Evolutionary conservation across 2,329 filamentous ascomycete species (phyloP).

Genomic region (Alternaria alternata): DNA sequence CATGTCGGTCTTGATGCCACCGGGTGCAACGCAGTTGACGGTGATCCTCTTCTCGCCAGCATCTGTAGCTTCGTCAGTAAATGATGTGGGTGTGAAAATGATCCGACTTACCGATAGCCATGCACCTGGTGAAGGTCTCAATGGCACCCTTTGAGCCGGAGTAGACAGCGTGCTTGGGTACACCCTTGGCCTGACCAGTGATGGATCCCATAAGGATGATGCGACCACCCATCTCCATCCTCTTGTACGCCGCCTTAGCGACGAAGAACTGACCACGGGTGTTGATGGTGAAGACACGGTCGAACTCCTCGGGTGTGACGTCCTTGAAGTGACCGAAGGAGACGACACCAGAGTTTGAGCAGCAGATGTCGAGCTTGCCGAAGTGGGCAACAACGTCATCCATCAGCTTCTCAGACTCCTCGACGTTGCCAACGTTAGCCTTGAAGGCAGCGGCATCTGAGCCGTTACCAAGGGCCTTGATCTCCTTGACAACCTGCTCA

Average conservation of each 20-base stretch:
- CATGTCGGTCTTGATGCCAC: conserved; percentile 65
- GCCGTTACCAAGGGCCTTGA: conserved; percentile 68
- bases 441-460: conserved; percentile 70
- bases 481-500: conserved; percentile 70
- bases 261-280: conserved; percentile 71
- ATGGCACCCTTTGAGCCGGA: conserved; percentile 63
- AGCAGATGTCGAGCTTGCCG: conserved; percentile 73
- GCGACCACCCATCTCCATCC: conserved; percentile 60
- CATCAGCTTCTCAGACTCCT: conserved; percentile 70
- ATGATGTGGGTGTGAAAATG: not conserved
- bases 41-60: conserved; percentile 64
- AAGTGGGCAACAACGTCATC: conserved; percentile 68
- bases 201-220: conserved; percentile 65
- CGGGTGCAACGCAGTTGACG: conserved; percentile 68
- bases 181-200: conserved; percentile 65
- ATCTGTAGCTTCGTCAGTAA: conserved; percentile 45
- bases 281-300: conserved; percentile 69
- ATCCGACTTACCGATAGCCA: conserved; percentile 56
- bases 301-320: conserved; percentile 63
- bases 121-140: conserved; percentile 63
- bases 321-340: conserved; percentile 63
- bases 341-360: conserved; percentile 71
- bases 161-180: conserved; percentile 63
- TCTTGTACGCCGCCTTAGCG: conserved; percentile 64
- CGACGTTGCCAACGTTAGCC: conserved; percentile 72